phyloP scores from a whole-genome alignment of 768 basidiomycete genomes.

The Gymnopilus junonius region DNA sequence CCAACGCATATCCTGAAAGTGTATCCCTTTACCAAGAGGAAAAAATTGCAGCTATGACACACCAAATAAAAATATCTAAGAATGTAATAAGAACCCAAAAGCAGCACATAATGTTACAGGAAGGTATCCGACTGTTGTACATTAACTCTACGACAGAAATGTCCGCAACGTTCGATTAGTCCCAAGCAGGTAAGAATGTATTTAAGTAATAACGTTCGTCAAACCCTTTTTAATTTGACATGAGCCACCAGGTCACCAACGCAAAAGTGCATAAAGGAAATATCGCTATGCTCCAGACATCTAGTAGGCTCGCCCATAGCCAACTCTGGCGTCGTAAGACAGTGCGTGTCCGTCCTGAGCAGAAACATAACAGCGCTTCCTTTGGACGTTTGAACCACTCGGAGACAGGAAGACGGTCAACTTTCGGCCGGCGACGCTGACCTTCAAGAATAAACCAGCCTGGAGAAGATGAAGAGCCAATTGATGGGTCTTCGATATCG shows the following conservation, averaged over 20 bases:
- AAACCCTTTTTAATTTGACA: constrained; percentile 9
- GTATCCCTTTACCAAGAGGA: background rate
- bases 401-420: background rate
- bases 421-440: constrained; percentile 8
- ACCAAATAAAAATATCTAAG: background rate
- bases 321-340: constrained; percentile 26
- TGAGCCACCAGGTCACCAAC: constrained; percentile 40
- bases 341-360: constrained; percentile 3
- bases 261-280: constrained; percentile 47
- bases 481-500: constrained; percentile 10
- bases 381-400: constrained; percentile 7
- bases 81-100: background rate
- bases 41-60: background rate
- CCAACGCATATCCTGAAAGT: too few relatives aligned
- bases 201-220: background rate
- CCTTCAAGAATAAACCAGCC: constrained; percentile 23
- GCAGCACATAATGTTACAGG: background rate
- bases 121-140: background rate
- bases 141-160: background rate
- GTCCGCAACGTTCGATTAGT: background rate
- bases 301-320: constrained; percentile 36
- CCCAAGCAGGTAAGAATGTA: background rate
- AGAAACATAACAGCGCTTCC: constrained; percentile 1
- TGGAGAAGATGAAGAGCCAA: constrained; percentile 6
- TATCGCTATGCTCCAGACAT: constrained; percentile 45